Conservation (phyloP, 2,329 filamentous ascomycete genomes). For the Aspergillus hiratsukae region DNA sequence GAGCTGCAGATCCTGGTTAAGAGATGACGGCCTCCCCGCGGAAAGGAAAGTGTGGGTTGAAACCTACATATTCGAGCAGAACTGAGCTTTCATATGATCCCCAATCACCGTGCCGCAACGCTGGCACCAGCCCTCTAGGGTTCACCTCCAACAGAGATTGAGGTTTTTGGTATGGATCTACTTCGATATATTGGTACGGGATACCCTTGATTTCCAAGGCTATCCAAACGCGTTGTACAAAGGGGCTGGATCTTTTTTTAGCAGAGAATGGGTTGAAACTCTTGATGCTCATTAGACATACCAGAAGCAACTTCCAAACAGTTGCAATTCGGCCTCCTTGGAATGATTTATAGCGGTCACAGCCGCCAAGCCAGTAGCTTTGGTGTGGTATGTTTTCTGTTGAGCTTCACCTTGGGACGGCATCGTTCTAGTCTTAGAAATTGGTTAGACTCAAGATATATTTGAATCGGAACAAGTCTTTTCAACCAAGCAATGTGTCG, state of each 20-base stretch:
- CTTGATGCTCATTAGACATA: slow-evolving; percentile 39
- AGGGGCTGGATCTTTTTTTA: slow-evolving; percentile 54
- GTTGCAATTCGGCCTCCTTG: slow-evolving; percentile 66
- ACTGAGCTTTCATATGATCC: slow-evolving; percentile 76
- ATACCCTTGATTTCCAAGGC: slow-evolving; percentile 75
- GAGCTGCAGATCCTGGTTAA: slow-evolving; percentile 45
- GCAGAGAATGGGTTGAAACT: slow-evolving; percentile 10
- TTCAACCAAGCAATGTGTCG: neutral
- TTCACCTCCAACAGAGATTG: slow-evolving; percentile 69
- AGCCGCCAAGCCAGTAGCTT: slow-evolving; percentile 66
- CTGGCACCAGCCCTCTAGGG: slow-evolving; percentile 70
- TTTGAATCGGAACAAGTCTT: neutral
- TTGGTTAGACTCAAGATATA: slow-evolving; percentile 7
- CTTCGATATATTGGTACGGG: slow-evolving; percentile 80
- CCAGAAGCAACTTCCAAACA: slow-evolving; percentile 84
- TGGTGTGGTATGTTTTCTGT: slow-evolving; percentile 67
- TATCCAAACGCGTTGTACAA: slow-evolving; percentile 86
- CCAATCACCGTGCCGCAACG: slow-evolving; percentile 74
- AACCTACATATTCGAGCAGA: slow-evolving; percentile 74
- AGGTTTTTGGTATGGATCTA: slow-evolving; percentile 73
- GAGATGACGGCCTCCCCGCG: neutral
- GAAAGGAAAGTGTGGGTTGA: neutral
- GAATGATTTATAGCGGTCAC: slow-evolving; percentile 65
- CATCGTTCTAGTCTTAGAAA: slow-evolving; percentile 34
- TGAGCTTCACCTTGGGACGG: slow-evolving; percentile 45